Evolutionary conservation across 306 rosid species (phyloP).

Genomic region (Lablab purpureus): DNA sequence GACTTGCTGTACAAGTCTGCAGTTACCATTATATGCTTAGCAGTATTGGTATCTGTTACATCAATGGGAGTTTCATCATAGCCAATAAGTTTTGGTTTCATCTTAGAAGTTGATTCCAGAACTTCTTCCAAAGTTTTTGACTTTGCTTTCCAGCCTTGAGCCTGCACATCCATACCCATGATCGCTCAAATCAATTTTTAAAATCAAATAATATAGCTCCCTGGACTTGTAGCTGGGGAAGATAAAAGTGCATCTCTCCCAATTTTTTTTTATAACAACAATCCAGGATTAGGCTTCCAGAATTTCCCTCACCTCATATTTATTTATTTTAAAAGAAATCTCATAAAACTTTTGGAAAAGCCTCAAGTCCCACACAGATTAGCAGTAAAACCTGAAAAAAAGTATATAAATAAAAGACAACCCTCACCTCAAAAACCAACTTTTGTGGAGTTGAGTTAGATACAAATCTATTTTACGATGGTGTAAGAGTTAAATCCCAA

Average conservation of each 20-base stretch:
- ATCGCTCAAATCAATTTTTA: constrained; percentile 15
- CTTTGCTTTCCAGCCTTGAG: constrained; percentile 65
- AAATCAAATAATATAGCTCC: constrained; percentile 17
- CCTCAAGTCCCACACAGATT: no score
- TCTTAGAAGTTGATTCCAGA: constrained; percentile 64
- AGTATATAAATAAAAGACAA: no score
- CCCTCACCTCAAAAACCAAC: no score
- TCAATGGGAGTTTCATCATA: constrained; percentile 76
- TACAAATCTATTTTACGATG: no score
- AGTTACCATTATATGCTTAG: constrained; percentile 24
- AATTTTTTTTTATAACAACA: constrained; percentile 6
- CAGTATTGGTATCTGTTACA: constrained; percentile 43
- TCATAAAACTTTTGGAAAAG: background rate
- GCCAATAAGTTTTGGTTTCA: constrained; percentile 81
- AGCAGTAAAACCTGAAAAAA: no score
- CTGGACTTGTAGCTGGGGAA: background rate
- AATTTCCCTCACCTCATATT: background rate
- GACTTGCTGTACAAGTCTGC: constrained; percentile 46
- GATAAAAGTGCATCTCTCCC: constrained; percentile 26
- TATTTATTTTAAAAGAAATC: background rate
- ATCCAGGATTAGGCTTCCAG: background rate
- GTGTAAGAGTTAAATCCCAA: no score
- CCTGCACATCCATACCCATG: constrained; percentile 61
- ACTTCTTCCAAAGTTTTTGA: constrained; percentile 76
- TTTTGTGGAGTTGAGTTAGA: no score